phyloP scores from a whole-genome alignment of 257 asterid genomes.

The Leptodermis oblonga region DNA sequence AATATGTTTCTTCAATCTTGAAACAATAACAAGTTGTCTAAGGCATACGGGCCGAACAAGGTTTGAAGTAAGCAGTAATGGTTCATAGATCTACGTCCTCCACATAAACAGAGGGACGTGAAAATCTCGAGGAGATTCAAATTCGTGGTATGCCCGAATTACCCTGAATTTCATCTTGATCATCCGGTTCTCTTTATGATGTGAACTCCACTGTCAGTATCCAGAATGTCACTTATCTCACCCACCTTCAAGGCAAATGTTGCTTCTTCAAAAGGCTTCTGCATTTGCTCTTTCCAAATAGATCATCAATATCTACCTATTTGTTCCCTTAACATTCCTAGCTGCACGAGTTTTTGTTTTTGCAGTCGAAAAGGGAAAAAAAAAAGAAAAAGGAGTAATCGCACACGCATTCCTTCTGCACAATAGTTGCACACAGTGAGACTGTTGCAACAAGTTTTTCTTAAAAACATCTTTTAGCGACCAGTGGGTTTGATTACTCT shows the following conservation, averaged over 20 bases:
- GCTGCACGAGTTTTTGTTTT: too few relatives aligned
- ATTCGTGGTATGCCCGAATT: neutral
- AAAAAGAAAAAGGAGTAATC: too few relatives aligned
- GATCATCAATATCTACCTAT: too few relatives aligned
- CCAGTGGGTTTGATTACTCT: too few relatives aligned
- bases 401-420: too few relatives aligned
- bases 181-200: constrained; percentile 68
- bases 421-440: too few relatives aligned
- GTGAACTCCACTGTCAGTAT: constrained; percentile 91
- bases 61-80: neutral
- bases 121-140: neutral
- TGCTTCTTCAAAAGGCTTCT: constrained; percentile 85
- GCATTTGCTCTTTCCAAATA: constrained; percentile 93
- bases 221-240: constrained; percentile 73
- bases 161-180: neutral
- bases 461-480: too few relatives aligned
- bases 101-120: neutral
- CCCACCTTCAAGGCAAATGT: constrained; percentile 64
- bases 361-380: too few relatives aligned
- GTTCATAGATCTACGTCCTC: neutral
- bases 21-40: constrained; percentile 5
- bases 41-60: constrained; percentile 3
- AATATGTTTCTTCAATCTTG: neutral
- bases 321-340: too few relatives aligned
- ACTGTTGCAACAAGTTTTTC: too few relatives aligned